Conservation (phyloP, 306 rosid species). For the Styphnolobium japonicum region DNA sequence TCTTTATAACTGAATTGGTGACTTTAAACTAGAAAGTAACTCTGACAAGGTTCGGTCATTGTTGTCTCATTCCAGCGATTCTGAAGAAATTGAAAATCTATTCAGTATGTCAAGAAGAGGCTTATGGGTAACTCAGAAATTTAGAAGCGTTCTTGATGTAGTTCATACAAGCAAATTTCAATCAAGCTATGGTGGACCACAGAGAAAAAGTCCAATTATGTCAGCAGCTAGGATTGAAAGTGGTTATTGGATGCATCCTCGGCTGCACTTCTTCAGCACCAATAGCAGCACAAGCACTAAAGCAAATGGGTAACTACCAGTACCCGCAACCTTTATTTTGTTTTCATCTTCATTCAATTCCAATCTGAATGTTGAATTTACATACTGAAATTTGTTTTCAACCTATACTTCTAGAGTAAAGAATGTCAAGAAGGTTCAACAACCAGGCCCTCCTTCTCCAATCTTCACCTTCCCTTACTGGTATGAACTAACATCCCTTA, state of each 20-base stretch:
- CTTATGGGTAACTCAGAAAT: slow-evolving; percentile 29
- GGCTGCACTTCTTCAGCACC: slow-evolving; percentile 37
- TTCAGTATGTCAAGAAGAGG: slow-evolving; percentile 38
- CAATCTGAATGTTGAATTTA: not conserved
- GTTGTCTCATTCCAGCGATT: not conserved
- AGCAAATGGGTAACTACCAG: slow-evolving; percentile 34
- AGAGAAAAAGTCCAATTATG: slow-evolving; percentile 23
- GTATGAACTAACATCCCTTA: slow-evolving; percentile 26
- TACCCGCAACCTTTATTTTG: not conserved
- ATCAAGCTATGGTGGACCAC: not conserved
- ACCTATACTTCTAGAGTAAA: slow-evolving; percentile 15
- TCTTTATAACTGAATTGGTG: not conserved
- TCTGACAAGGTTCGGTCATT: not conserved
- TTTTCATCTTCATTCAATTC: not conserved
- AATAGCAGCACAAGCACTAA: slow-evolving; percentile 19
- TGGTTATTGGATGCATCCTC: slow-evolving; percentile 15
- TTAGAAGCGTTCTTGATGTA: slow-evolving; percentile 34
- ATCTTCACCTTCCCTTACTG: slow-evolving; percentile 15
- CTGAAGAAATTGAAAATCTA: slow-evolving; percentile 8
- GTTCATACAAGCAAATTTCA: slow-evolving; percentile 10
- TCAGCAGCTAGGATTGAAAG: not conserved
- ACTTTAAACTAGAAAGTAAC: not conserved
- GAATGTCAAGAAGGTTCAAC: slow-evolving; percentile 10
- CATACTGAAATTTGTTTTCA: not conserved
- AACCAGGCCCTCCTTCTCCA: slow-evolving; percentile 27